Percentiles rank a stretch among this genome's conserved stretches.
Conservation (phyloP, 2,329 filamentous ascomycete species). For the Trichoderma koningiopsis region DNA sequence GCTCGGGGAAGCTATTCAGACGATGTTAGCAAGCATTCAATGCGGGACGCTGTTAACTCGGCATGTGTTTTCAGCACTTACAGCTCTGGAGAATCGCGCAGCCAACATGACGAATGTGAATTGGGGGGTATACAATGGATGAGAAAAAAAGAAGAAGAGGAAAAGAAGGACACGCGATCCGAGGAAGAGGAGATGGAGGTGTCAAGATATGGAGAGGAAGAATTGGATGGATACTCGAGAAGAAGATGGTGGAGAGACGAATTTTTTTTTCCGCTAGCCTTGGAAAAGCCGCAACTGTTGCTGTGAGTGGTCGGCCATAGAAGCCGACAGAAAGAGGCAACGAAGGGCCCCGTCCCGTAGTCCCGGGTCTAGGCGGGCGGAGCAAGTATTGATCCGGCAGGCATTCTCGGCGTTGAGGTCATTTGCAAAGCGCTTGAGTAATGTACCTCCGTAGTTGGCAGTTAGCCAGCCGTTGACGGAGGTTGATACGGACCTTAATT, state of each 20-base stretch:
- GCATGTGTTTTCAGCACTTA: constrained; percentile 49
- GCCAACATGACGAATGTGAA: constrained; percentile 65
- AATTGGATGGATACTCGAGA: constrained; percentile 32
- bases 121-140: constrained; percentile 41
- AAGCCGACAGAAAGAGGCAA: constrained; percentile 48
- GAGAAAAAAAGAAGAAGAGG: constrained; percentile 36
- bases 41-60: neutral
- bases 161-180: constrained; percentile 34
- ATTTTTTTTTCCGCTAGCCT: constrained; percentile 38
- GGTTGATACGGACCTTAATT: neutral
- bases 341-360: constrained; percentile 28
- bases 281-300: constrained; percentile 16
- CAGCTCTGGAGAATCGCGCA: constrained; percentile 72
- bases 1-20: constrained; percentile 72
- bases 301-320: constrained; percentile 41
- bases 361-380: constrained; percentile 10
- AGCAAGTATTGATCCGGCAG: constrained; percentile 12
- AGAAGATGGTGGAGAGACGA: constrained; percentile 35
- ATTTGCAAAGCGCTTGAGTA: neutral
- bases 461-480: neutral
- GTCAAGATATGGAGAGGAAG: constrained; percentile 31
- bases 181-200: constrained; percentile 33
- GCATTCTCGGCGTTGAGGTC: neutral
- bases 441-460: neutral
- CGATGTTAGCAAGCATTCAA: constrained; percentile 28